These are phyloP conservation scores for Entonaema liquescens DNA, from an alignment of 495 filamentous ascomycete genomes.

Conservation along the genomic window DNA sequence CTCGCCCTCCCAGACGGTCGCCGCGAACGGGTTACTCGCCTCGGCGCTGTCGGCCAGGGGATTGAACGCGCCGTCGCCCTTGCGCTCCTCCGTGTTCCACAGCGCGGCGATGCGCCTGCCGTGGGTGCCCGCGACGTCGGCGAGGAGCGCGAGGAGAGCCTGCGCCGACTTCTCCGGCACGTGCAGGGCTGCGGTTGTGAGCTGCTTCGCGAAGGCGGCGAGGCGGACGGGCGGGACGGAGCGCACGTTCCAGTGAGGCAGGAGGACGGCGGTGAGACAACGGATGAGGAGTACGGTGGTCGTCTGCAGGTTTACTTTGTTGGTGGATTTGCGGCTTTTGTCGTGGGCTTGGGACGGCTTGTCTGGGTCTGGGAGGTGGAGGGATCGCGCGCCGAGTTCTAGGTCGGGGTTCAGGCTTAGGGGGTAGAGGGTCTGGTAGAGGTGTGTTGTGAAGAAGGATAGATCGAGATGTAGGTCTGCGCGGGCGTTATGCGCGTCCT, in stretches of 20 bases:
- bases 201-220: conserved; percentile 91
- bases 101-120: conserved; percentile 72
- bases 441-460: conserved; percentile 91
- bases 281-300: conserved; percentile 89
- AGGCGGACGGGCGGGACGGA: conserved; percentile 78
- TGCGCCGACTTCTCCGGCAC: conserved; percentile 86
- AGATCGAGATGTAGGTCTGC: conserved; percentile 82
- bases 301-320: conserved; percentile 91
- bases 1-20: conserved; percentile 94
- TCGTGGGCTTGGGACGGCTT: conserved; percentile 44
- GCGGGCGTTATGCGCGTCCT: conserved; percentile 76
- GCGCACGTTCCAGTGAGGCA: conserved; percentile 68
- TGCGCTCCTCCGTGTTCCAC: conserved; percentile 90
- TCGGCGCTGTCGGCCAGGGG: conserved; percentile 52
- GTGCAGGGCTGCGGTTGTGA: conserved; percentile 82
- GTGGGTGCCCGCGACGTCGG: conserved; percentile 76
- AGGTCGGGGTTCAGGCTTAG: conserved; percentile 84
- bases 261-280: conserved; percentile 78
- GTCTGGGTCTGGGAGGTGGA: conserved; percentile 81
- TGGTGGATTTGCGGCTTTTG: conserved; percentile 46
- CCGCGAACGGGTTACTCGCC: conserved; percentile 71
- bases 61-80: conserved; percentile 68
- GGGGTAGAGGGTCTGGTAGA: conserved; percentile 82
- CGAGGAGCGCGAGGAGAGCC: conserved; percentile 77
- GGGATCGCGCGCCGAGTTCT: conserved; percentile 81